Base-by-base conservation (phyloP, 176 grass and related monocot species). In the Cenchrus fungigraminus region DNA sequence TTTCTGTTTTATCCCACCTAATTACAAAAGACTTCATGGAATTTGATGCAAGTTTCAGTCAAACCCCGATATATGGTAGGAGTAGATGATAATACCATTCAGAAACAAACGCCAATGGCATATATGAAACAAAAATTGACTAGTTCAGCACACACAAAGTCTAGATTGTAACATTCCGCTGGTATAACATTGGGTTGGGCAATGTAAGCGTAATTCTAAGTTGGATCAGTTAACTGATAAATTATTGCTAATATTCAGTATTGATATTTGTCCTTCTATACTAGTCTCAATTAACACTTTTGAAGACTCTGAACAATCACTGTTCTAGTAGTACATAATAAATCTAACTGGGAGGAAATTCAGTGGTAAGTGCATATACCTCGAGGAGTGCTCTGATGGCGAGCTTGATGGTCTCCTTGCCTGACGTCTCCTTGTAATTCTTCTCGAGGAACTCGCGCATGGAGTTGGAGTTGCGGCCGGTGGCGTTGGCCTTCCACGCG, bases 371-470 rank as follows among this genome's bases (percentile, higher is more conserved):
- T 7, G 49, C 6, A 58, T 52, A 79, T 89, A 98, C 97, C 86
- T 98, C 97, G 10, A 99, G 86, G 3, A 99, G 88, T 2, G 97
- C 88, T 6, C 88, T 86, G 62, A 98, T 98, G 11, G 93, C 88
- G 13, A 98, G 93, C 88, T 98, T 98, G 84, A 95, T 83, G 42
- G 97, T 98, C 83, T 98, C 97, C 88, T 89, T 93, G 65, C 93
- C 97, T 2, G 91, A 91, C 4, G 93, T 98, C 74, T 99, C 97
- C 92, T 94, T 99, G 84, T 92, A 99, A 46, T 99, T 99, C 88
- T 99, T 99, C 90, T 99, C 97, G 16, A 99, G 78, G 70, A 99
- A 99, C 82, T 99, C 97, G 2, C 94, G 45, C 94, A 99, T 99
- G 47, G 93, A 94, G 59, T 99, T 99, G 34, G 91, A 94, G 86